Base-by-base conservation (phyloP, 345 rosid species). In the Populus simonii region DNA sequence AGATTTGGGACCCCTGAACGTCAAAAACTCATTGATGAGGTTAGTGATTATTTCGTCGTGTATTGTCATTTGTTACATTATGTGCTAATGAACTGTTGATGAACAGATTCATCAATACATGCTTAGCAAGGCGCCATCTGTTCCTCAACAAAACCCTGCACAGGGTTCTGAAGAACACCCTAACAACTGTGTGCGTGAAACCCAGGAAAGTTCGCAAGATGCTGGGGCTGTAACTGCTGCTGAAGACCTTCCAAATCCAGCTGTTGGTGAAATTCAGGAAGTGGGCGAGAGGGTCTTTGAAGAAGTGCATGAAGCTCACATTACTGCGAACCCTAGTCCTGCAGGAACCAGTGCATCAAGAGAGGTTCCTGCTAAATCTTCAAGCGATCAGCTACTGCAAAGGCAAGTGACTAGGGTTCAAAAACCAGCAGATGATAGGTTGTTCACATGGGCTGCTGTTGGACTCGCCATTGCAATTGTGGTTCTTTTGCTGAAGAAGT, bases 11-110 rank as follows among this genome's bases (percentile, higher is more conserved):
- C 85, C 74, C 74, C 92, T 68, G 98, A 92, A 43, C 96, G 99
- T 33, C 99, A 96, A 79, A 92, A 84, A 57, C 84, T 96, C 73
- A 96, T 96, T 29, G 97, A 91, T 53, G 99, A 96, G 95, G 98
- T 92, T 74, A 47, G 35, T 35, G 23, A 47, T 31, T 31, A 16
- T 41, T 45, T 41, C 29, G 9, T 12, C 2, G 49, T 25, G 71
- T 51, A 17, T 39, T 20, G 38, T 63, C 7, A 5, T 22, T 4
- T 63, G 31, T n/a, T 39, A 36, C 25, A 59, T 5, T 22, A 7
- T 51, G 18, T 35, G 23, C 45, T 85, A 55, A 76, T 55, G 36
- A 71, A 53, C 67, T n/a, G 41, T 72, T 53, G 67, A 68, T 71
- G 51, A 29, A 66, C 94, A 96, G 99, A 90, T 96, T 77, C 99